These are phyloP conservation scores for Colletotrichum higginsianum DNA, from an alignment of 2,329 filamentous ascomycete species.

Conservation along the genomic window DNA sequence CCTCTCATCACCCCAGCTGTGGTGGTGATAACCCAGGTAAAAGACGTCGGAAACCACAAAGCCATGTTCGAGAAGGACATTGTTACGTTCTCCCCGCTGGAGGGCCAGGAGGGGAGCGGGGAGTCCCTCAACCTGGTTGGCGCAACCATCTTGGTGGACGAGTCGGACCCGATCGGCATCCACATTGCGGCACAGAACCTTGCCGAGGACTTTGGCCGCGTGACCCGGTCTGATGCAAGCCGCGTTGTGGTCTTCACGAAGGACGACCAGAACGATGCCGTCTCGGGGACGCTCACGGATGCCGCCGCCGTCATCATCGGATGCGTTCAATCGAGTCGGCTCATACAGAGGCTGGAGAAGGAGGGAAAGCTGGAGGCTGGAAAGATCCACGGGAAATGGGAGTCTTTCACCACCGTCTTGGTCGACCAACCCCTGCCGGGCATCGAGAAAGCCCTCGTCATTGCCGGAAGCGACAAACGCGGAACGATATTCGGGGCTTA, in stretches of 20 bases:
- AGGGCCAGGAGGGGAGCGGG: neutral
- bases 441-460: slow-evolving; percentile 65
- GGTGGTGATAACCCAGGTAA: no score
- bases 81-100: slow-evolving; percentile 46
- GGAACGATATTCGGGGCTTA: slow-evolving; percentile 73
- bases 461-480: slow-evolving; percentile 71
- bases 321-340: slow-evolving; percentile 57
- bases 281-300: neutral
- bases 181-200: slow-evolving; percentile 53
- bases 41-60: neutral
- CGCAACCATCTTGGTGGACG: slow-evolving; percentile 50
- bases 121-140: slow-evolving; percentile 47
- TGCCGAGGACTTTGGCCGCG: slow-evolving; percentile 48
- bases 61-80: slow-evolving; percentile 48
- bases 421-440: slow-evolving; percentile 62
- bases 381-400: slow-evolving; percentile 68
- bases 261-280: neutral
- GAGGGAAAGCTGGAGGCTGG: slow-evolving; percentile 63
- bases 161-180: slow-evolving; percentile 51
- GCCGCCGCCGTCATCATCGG: slow-evolving; percentile 26
- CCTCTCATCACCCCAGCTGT: neutral
- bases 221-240: slow-evolving; percentile 41
- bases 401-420: slow-evolving; percentile 64
- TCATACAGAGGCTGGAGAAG: slow-evolving; percentile 59
- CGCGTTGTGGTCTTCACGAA: slow-evolving; percentile 4